Evolutionary conservation across 2,329 filamentous ascomycete genomes (phyloP), one percentile per base, ranked within the genome.

Genomic region (Fusarium sp.): DNA sequence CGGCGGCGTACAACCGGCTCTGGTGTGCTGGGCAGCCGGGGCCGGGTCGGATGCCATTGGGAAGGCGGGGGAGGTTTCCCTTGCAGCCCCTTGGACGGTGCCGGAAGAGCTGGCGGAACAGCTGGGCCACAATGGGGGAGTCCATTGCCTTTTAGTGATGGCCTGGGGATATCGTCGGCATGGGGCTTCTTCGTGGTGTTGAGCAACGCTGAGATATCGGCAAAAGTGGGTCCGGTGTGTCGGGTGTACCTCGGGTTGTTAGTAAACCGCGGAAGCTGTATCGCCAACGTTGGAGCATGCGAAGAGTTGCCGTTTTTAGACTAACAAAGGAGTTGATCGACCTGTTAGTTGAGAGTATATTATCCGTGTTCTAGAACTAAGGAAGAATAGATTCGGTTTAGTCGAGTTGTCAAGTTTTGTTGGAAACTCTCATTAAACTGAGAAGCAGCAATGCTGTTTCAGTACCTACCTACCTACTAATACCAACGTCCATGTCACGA

Each of bases 41-140:
- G 25, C 54, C 65, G 46, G 58, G 42, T 29, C 40, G 60, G 29
- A 74, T 51, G 66, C 68, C 72, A 73, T 73, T 72, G 70, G 73
- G 70, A 11, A 74, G 62, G 34, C 61, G 58, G 10, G 69, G 64
- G 6, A 76, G 59, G 34, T 73, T 70, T 25, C 73, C 73, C 60
- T 75, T 78, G 13, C 79, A 81, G 34, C 78, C 79, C 14, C 74
- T 73, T 2, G 79, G 75, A 6, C 79, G 76, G 75, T 94, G 92
- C 46, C 89, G 88, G 75, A 97, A 96, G 42, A 98, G 87, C 83
- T 93, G 92, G 75, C 91, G 89, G 76, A 97, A 95, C 77, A 97
- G 86, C 77, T 90, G 91, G 53, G 88, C 88, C 71, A 93, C 85
- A 67, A 92, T 83, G 64, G 91, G 90, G 16, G 92, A 94, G 82